phyloP scores from a whole-genome alignment of 2,329 filamentous ascomycete species.

The Graphiopsis chlorocephala region DNA sequence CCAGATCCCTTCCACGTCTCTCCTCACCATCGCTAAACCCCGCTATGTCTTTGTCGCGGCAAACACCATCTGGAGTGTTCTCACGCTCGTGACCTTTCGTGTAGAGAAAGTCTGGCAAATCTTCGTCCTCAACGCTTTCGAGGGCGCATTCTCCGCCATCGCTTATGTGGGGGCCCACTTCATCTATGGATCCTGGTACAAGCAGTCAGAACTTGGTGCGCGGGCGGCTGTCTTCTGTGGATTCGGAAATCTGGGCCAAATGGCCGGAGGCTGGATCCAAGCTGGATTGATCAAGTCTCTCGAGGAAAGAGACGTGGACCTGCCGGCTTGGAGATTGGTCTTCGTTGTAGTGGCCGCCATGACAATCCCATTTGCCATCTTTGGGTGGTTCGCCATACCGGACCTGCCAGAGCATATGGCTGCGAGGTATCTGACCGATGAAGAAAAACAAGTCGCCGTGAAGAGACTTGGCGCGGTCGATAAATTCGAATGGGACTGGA shows the following conservation, averaged over 20 bases:
- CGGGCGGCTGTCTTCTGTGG: slow-evolving; percentile 43
- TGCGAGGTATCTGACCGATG: slow-evolving; percentile 40
- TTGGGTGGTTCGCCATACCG: slow-evolving; percentile 47
- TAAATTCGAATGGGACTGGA: slow-evolving; percentile 24
- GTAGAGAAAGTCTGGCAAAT: slow-evolving; percentile 45
- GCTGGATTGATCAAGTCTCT: slow-evolving; percentile 40
- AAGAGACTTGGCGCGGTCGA: slow-evolving; percentile 37
- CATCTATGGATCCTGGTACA: slow-evolving; percentile 47
- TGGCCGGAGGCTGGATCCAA: slow-evolving; percentile 48
- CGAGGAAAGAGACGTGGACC: slow-evolving; percentile 32
- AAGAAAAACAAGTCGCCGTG: slow-evolving; percentile 39
- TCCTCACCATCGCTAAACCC: slow-evolving; percentile 38
- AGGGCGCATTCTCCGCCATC: slow-evolving; percentile 45
- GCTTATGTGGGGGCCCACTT: slow-evolving; percentile 47
- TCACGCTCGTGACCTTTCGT: slow-evolving; percentile 45
- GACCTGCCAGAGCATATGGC: slow-evolving; percentile 42
- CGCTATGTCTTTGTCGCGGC: slow-evolving; percentile 45
- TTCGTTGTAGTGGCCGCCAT: slow-evolving; percentile 45
- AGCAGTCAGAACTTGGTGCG: slow-evolving; percentile 43
- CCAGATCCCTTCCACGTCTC: slow-evolving; percentile 45
- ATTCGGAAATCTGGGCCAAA: slow-evolving; percentile 44
- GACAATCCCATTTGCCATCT: slow-evolving; percentile 43
- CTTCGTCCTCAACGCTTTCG: slow-evolving; percentile 45
- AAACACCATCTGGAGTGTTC: slow-evolving; percentile 45
- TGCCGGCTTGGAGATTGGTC: slow-evolving; percentile 45